Percentiles rank a stretch among this genome's conserved stretches.
Conservation (phyloP, 2,329 filamentous ascomycete genomes). For the Mycosphaerelloides madeirae region DNA sequence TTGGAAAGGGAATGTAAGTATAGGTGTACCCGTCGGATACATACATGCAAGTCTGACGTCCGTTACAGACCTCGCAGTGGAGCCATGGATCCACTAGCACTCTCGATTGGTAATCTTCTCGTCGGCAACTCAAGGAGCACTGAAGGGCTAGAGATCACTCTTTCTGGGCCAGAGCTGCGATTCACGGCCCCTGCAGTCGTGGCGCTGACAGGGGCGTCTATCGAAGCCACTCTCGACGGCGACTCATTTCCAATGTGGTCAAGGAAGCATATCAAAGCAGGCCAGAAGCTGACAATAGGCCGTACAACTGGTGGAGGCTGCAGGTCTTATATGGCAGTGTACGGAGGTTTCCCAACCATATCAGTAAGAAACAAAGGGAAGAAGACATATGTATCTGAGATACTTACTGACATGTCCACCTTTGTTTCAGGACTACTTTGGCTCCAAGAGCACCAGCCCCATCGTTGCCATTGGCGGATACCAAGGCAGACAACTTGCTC, state of each 20-base stretch:
- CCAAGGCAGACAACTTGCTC: constrained; percentile 53
- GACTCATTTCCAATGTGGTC: constrained; percentile 52
- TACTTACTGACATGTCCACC: no score
- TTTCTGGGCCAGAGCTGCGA: constrained; percentile 55
- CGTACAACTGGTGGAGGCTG: constrained; percentile 51
- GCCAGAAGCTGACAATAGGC: constrained; percentile 53
- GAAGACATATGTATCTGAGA: no score
- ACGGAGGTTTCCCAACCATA: constrained; percentile 51
- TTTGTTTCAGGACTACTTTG: constrained; percentile 56
- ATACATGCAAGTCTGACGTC: not conserved
- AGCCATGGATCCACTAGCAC: constrained; percentile 58
- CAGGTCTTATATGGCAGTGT: constrained; percentile 55
- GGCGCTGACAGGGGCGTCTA: constrained; percentile 53
- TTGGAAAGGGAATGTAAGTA: constrained; percentile 51
- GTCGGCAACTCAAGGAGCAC: constrained; percentile 51
- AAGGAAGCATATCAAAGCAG: constrained; percentile 46
- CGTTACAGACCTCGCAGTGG: constrained; percentile 46
- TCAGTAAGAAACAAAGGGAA: no score
- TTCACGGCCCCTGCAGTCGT: constrained; percentile 54
- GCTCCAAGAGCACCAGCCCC: constrained; percentile 56
- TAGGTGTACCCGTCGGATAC: not conserved
- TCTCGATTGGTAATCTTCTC: constrained; percentile 55
- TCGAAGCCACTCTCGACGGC: constrained; percentile 51
- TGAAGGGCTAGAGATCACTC: constrained; percentile 57
- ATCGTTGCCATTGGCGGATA: constrained; percentile 56